Evolutionary conservation across 2,329 filamentous ascomycete species (phyloP), one percentile per base, ranked within the genome.

Genomic region (Penicillium brevicompactum): DNA sequence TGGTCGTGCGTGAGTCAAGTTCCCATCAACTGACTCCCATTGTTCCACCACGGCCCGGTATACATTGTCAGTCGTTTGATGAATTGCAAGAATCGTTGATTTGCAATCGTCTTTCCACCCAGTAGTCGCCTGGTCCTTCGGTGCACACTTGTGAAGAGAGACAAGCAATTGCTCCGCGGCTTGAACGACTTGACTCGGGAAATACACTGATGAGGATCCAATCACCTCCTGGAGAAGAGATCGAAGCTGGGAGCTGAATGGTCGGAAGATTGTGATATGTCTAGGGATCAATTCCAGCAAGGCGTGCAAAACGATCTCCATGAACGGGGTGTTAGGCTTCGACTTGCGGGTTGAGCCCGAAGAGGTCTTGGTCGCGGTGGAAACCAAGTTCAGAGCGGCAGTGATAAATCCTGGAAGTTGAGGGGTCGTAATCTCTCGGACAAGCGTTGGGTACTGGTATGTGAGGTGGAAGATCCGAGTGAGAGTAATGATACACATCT

Each of bases 371-470:
- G 55, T 57, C 18, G 59, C 38, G 80, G 68, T 84, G 16, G 70
- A 75, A 53, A 81, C 75, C 43, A 93, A 79, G 65, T 88, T 86
- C 43, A 96, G 74, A 64, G 89, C 91, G 3, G 88, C 81, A 0
- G 84, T 86, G 44, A 92, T 82, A 66, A 93, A 96, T 1, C 83
- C 77, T 1, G 90, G 86, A 18, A 97, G 77, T 3, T 86, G 90
- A 2, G 91, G 91, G 0, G 92, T 96, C 1, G 90, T 92, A 57
- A 97, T 90, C 70, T 97, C 92, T 64, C 93, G 84, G 43, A 93
- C 81, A 50, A 97, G 80, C 8, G 91, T 94, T 56, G 89, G 90
- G 68, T 92, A 92, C 37, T 88, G 85, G 68, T 92, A 90, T 40
- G 92, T 88, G 34, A 94, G 83, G 63, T 86, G 82, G 76, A 94